phyloP scores from a whole-genome alignment of 305 asterid species.

The Fraxinus sp. region DNA sequence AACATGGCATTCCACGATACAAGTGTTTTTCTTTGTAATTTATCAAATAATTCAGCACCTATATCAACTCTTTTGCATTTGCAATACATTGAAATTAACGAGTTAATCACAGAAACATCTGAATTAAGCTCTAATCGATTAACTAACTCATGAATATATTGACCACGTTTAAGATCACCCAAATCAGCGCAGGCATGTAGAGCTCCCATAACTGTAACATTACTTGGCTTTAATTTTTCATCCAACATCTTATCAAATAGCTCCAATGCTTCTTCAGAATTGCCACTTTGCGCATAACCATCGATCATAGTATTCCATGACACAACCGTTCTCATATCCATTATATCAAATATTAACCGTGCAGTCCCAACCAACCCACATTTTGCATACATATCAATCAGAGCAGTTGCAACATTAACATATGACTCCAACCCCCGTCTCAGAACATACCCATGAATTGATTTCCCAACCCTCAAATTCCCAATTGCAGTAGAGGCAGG shows the following conservation, averaged over 20 bases:
- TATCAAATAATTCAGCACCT: conserved; percentile 57
- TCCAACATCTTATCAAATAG: conserved; percentile 65
- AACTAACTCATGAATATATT: conserved; percentile 50
- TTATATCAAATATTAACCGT: conserved; percentile 54
- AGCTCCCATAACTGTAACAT: conserved; percentile 83
- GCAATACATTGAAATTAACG: conserved; percentile 88
- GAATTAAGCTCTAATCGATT: conserved; percentile 45
- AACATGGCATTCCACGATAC: conserved; percentile 94
- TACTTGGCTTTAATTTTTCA: conserved; percentile 61
- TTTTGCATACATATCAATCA: conserved; percentile 79
- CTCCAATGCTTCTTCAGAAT: conserved; percentile 62
- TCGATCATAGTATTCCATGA: conserved; percentile 89
- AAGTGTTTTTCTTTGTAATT: conserved; percentile 51
- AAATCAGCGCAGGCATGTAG: conserved; percentile 68
- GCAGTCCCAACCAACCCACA: conserved; percentile 55
- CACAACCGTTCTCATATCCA: conserved; percentile 61
- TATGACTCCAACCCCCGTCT: conserved; percentile 50
- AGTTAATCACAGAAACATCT: conserved; percentile 64
- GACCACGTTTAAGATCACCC: conserved; percentile 61
- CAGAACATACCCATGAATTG: conserved; percentile 58
- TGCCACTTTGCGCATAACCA: conserved; percentile 75
- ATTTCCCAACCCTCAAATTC: conserved; percentile 49
- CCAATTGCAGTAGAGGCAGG: conserved; percentile 63
- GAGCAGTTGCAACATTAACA: conserved; percentile 64
- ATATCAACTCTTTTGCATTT: conserved; percentile 71